Percentiles rank a stretch among this genome's conserved stretches.
phyloP scores from a whole-genome alignment of 225 moss, liverwort and hornwort species.

The Sphagnum tenellum region DNA sequence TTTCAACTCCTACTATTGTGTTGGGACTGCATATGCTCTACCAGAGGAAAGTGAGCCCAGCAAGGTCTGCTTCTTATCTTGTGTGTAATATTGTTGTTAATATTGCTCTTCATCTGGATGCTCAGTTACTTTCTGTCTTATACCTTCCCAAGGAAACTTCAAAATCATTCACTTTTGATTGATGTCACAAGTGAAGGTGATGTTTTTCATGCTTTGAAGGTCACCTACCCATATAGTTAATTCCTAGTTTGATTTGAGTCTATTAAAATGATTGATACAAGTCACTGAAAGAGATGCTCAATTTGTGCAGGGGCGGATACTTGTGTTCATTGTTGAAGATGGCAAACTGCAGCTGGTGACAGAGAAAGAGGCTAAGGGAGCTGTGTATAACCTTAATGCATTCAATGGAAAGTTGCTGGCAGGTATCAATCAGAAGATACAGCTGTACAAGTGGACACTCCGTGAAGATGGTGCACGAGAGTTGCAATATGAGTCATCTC shows the following conservation, averaged over 20 bases:
- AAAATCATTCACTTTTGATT: no score
- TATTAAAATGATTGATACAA: no score
- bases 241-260: no score
- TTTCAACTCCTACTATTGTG: constrained; percentile 80
- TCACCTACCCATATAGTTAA: no score
- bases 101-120: constrained; percentile 1
- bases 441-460: constrained; percentile 82
- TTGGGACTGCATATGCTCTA: constrained; percentile 89
- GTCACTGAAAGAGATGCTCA: no score
- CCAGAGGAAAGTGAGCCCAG: constrained; percentile 95
- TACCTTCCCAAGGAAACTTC: no score
- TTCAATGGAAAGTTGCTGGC: constrained; percentile 91
- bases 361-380: constrained; percentile 94
- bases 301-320: constrained; percentile 67
- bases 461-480: constrained; percentile 79
- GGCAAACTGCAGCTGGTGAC: constrained; percentile 78
- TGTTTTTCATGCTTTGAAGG: no score
- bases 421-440: constrained; percentile 92
- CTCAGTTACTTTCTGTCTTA: not conserved
- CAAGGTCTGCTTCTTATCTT: constrained; percentile 42
- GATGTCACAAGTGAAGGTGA: no score
- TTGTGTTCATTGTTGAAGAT: constrained; percentile 86
- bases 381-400: constrained; percentile 94
- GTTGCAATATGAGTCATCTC: constrained; percentile 82
- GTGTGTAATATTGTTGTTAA: not conserved